Percentiles rank a stretch among this genome's conserved stretches.
Evolutionary conservation across 1,284 basidiomycete genomes (phyloP).

Genomic region (Marasmius sp.): DNA sequence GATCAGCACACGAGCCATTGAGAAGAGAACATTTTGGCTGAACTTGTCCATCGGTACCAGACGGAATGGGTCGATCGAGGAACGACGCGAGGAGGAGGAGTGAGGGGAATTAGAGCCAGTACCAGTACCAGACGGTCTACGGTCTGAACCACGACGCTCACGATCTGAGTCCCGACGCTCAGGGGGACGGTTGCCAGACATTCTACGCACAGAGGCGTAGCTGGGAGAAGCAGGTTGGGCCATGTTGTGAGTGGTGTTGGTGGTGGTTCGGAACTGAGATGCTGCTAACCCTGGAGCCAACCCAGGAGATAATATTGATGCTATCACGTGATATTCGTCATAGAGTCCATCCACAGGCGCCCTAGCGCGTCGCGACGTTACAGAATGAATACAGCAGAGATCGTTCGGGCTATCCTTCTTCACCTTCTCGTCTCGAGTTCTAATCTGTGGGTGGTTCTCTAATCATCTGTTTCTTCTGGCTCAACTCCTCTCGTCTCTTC

Average conservation of each 20-base stretch:
- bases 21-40: slow-evolving; percentile 15
- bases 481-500: slow-evolving; percentile 58
- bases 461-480: slow-evolving; percentile 37
- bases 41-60: slow-evolving; percentile 80
- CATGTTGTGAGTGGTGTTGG: not conserved
- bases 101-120: slow-evolving; percentile 27
- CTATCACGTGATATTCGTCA: not conserved
- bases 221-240: slow-evolving; percentile 6
- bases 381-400: no score
- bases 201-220: slow-evolving; percentile 2
- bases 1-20: not conserved
- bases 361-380: no score
- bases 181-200: slow-evolving; percentile 22
- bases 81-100: slow-evolving; percentile 58
- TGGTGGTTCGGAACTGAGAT: not conserved
- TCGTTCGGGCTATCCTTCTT: not conserved
- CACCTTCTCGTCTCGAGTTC: not conserved
- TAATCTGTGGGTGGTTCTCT: slow-evolving; percentile 29
- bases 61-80: slow-evolving; percentile 74
- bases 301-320: no score
- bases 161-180: slow-evolving; percentile 35
- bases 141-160: slow-evolving; percentile 35
- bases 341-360: not conserved
- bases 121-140: slow-evolving; percentile 41
- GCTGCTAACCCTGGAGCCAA: not conserved